Base-by-base conservation (phyloP, 1,139 yeast species). In the Pichia inconspicua region DNA sequence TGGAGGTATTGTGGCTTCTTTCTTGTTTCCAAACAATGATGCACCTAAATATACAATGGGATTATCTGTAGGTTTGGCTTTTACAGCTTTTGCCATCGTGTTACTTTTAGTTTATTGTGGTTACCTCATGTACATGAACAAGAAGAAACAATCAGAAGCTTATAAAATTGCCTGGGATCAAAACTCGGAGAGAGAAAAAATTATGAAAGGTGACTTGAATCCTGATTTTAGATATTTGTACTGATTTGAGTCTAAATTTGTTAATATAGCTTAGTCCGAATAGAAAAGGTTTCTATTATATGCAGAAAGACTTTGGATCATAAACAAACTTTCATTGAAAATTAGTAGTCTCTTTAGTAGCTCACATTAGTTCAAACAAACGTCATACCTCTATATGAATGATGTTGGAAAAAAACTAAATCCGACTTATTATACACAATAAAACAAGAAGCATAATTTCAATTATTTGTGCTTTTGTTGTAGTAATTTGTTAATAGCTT, bases 1-100 rank as follows among this genome's bases (percentile, higher is more conserved):
- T 60, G 94, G 94, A 53, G 94, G 92, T 59, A 84, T 84, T 60
- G 76, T 84, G 53, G 71, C 90, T 14, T 78, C 89, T 2, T 83
- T 73, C 59, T 68, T 81, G 28, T 83, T 78, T 68, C 69, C 80
- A 45, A 58, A 73, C 36, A 64, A 66, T 43, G 86, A 80, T 54
- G 75, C 84, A 34, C 88, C 88, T 19, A 68, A 64, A 32, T 83
- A 77, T 65, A 69, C 60, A 34, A 78, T 74, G 31, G 90, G 89
- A 45, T 69, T 82, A 48, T 60, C 68, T 42, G 69, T 72, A 25
- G 67, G 80, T 47, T 65, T 85, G 44, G 73, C 78, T 41, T 64
- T 78, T 43, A 80, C 80, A 30, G 67, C 70, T 2, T 68, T 84
- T 53, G 70, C 86, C 2, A 69, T 82, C 44, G 47, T 75, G 2